Evolutionary conservation across 169 alveolate genomes (phyloP).

Genomic region (Eimeria maxima): DNA sequence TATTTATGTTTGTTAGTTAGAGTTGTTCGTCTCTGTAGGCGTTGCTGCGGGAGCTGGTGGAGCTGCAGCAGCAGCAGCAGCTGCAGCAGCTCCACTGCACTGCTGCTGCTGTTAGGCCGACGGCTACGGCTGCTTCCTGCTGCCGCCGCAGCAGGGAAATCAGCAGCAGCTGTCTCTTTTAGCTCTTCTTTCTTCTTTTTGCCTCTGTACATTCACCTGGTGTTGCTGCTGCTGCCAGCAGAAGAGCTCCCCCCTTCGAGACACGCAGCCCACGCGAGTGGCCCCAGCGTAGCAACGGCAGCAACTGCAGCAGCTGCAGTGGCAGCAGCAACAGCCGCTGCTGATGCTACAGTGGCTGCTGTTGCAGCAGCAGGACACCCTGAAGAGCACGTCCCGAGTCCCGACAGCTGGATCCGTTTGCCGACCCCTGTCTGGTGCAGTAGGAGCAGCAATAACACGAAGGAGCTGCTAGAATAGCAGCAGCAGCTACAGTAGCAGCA

Average conservation of each 20-base stretch:
- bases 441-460: background rate
- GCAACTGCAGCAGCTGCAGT: constrained; percentile 33
- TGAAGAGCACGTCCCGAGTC: background rate
- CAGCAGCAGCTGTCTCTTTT: constrained; percentile 25
- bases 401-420: background rate
- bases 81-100: constrained; percentile 32
- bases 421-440: background rate
- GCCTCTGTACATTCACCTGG: constrained; percentile 7
- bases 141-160: background rate
- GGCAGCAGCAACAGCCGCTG: background rate
- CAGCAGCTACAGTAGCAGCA: constrained; percentile 6
- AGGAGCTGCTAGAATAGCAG: constrained; percentile 13
- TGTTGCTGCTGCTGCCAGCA: background rate
- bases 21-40: background rate
- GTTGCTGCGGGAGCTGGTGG: constrained; percentile 30
- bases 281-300: background rate
- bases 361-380: constrained; percentile 1
- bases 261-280: constrained; percentile 19
- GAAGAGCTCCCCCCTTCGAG: background rate
- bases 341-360: background rate
- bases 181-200: background rate
- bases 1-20: background rate
- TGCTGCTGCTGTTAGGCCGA: constrained; percentile 31
- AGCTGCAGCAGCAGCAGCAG: constrained; percentile 10
- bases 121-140: background rate